Conservation (phyloP, 495 filamentous ascomycete species). For the Venustampulla echinocandica region DNA sequence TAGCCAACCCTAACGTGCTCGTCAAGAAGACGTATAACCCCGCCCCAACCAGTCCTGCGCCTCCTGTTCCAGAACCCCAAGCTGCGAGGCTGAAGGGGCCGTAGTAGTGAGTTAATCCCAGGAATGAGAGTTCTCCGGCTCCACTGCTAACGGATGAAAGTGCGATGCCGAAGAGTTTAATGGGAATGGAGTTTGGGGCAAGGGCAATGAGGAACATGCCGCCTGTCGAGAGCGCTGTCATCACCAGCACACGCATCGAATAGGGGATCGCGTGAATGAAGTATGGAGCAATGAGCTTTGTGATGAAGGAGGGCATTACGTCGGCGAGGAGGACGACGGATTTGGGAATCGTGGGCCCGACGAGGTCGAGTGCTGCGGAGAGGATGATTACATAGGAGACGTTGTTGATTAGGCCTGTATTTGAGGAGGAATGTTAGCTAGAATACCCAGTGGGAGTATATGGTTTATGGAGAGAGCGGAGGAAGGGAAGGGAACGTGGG, state of each 20-base stretch:
- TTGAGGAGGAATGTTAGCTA: background rate
- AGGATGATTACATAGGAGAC: constrained; percentile 96
- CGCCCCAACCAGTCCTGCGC: constrained; percentile 77
- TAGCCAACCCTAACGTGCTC: constrained; percentile 61
- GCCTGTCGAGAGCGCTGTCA: constrained; percentile 58
- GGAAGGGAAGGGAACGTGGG: background rate
- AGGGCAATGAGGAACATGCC: constrained; percentile 88
- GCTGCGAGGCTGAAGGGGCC: constrained; percentile 82
- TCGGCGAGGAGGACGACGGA: constrained; percentile 88
- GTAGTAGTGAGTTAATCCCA: constrained; percentile 89
- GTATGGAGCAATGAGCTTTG: constrained; percentile 84
- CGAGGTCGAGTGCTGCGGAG: constrained; percentile 90
- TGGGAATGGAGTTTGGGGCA: constrained; percentile 58
- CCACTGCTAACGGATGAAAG: constrained; percentile 78
- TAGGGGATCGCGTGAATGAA: constrained; percentile 87
- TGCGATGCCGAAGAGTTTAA: constrained; percentile 76
- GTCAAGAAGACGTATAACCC: constrained; percentile 81
- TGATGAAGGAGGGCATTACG: constrained; percentile 78
- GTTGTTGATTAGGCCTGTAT: constrained; percentile 85
- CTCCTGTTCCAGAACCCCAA: constrained; percentile 91
- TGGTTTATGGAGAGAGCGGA: no score
- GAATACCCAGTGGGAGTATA: no score
- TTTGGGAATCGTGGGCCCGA: constrained; percentile 77
- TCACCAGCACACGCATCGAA: constrained; percentile 58
- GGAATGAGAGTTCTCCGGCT: constrained; percentile 78